Percentiles rank a stretch among this genome's conserved stretches.
These are phyloP conservation scores for Globisporangium splendens DNA, from an alignment of 352 stramenopile genomes.

Conservation along the genomic window DNA sequence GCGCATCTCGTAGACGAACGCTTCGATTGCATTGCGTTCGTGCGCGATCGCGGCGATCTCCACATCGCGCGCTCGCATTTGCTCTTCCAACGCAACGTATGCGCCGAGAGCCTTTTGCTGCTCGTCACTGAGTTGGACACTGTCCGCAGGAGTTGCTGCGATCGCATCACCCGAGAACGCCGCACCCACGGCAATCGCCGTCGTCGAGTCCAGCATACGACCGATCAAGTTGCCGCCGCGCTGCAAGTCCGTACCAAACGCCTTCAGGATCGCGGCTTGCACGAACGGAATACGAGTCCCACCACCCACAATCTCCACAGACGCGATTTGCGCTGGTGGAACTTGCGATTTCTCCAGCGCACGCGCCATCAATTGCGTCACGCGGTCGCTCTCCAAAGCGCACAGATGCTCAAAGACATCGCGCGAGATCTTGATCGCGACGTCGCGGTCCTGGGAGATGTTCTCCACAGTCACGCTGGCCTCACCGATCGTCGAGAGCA, in stretches of 20 bases:
- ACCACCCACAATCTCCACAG: conserved; percentile 89
- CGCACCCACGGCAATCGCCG: conserved; percentile 73
- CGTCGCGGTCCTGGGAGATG: conserved; percentile 75
- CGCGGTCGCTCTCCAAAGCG: conserved; percentile 31
- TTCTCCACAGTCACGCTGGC: conserved; percentile 84
- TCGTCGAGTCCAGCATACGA: conserved; percentile 88
- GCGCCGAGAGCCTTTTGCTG: conserved; percentile 23
- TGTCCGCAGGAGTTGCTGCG: background rate
- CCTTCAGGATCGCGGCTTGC: conserved; percentile 67
- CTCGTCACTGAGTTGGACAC: conserved; percentile 21
- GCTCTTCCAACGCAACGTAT: conserved; percentile 50
- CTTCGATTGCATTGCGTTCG: conserved; percentile 88
- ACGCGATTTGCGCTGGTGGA: conserved; percentile 39
- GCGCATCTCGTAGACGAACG: conserved; percentile 90
- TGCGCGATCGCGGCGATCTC: conserved; percentile 69
- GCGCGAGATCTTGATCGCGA: conserved; percentile 70
- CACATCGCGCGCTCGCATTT: conserved; percentile 73
- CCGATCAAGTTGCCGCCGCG: conserved; percentile 43
- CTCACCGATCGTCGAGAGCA: conserved; percentile 84
- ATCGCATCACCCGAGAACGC: conserved; percentile 41
- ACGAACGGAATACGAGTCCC: conserved; percentile 87
- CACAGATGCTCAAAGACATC: conserved; percentile 74
- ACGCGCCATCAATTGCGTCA: conserved; percentile 52
- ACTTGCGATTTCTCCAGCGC: conserved; percentile 49
- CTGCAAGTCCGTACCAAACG: conserved; percentile 39